Percentiles rank a stretch among this genome's conserved stretches.
These are phyloP conservation scores for Podospora sp. DNA, from an alignment of 495 filamentous ascomycete species.

Conservation along the genomic window DNA sequence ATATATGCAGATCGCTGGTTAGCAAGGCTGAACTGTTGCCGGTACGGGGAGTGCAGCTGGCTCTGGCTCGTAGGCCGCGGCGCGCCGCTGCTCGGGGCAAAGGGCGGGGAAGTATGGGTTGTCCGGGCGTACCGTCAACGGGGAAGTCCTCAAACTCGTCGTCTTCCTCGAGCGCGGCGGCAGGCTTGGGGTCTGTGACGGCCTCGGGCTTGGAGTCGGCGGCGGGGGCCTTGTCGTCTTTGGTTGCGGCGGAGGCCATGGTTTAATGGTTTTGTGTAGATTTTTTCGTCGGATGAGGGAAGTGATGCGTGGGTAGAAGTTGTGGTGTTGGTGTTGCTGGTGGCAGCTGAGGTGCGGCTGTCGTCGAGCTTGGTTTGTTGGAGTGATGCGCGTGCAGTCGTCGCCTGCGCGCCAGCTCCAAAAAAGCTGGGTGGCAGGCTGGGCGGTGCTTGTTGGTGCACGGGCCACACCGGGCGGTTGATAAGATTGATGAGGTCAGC, in stretches of 20 bases:
- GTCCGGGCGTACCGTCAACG: conserved; percentile 71
- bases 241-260: conserved; percentile 38
- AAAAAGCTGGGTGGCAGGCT: neutral
- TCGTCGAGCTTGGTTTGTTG: neutral
- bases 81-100: no score
- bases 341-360: neutral
- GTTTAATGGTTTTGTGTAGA: conserved; percentile 6
- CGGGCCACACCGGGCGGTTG: neutral
- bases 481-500: neutral
- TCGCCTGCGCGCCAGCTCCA: neutral
- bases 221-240: conserved; percentile 51
- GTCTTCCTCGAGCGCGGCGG: conserved; percentile 83
- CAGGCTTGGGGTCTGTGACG: conserved; percentile 37
- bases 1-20: conserved; percentile 10
- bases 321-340: conserved; percentile 1
- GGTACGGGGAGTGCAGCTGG: no score
- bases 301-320: conserved; percentile 1
- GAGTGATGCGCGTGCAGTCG: neutral
- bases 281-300: neutral
- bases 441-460: neutral
- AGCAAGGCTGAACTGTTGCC: neutral
- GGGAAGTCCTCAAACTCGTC: conserved; percentile 99
- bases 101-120: conserved; percentile 12
- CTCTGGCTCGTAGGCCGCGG: no score
- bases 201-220: conserved; percentile 28